A percentile compares a stretch with the other conserved stretches of the same genome.
phyloP scores from a whole-genome alignment of 2,329 filamentous ascomycete species.

The Botrytis tulipae region DNA sequence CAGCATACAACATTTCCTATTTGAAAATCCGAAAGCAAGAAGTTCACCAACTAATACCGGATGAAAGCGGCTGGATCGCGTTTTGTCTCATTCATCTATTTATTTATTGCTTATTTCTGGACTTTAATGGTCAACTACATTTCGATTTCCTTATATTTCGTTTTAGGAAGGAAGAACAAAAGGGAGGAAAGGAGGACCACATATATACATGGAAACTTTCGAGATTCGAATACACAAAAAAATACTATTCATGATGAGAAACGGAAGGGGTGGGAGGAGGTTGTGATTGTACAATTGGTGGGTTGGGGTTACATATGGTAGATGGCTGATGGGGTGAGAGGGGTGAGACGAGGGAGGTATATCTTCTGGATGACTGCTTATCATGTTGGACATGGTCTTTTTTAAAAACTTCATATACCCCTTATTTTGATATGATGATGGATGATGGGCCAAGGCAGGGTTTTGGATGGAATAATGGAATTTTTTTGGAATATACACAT shows the following conservation, averaged over 20 bases:
- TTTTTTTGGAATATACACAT: background rate
- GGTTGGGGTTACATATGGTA: background rate
- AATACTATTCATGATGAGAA: background rate
- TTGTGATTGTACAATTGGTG: background rate
- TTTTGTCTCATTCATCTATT: background rate
- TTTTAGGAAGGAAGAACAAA: background rate
- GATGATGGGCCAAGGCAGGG: background rate
- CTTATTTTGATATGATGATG: slow-evolving; percentile 2
- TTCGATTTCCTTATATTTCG: background rate
- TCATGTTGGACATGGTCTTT: background rate
- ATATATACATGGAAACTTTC: background rate
- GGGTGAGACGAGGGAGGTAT: background rate
- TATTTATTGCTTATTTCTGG: background rate
- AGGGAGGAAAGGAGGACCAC: background rate
- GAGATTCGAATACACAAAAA: slow-evolving; percentile 1
- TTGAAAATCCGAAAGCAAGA: background rate
- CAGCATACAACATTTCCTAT: background rate
- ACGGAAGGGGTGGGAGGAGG: background rate
- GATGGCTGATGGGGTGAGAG: background rate
- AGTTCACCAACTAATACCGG: slow-evolving; percentile 2
- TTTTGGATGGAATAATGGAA: background rate
- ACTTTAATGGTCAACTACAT: background rate
- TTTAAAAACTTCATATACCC: slow-evolving; percentile 5
- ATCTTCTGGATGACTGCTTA: background rate
- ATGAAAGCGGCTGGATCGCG: slow-evolving; percentile 3